Evolutionary conservation across 2,329 filamentous ascomycete genomes (phyloP), one percentile per base, ranked within the genome.

Genomic region (Helotiales sp.): DNA sequence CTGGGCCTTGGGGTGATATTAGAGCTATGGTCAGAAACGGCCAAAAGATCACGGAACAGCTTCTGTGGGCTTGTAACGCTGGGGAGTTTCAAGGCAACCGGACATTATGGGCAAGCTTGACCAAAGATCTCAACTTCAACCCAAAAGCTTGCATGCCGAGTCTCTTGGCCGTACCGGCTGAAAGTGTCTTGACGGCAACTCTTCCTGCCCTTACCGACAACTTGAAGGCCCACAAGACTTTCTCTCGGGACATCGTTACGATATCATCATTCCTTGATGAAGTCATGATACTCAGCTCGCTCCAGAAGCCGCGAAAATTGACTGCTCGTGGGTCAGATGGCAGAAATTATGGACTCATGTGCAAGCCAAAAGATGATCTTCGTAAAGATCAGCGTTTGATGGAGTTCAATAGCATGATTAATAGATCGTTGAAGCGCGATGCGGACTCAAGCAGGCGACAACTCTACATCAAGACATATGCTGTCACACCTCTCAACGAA

Each of bases 371-470:
- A 78, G 96, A 99, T 77, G 96, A 99, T 78, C 86, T 99, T 26
- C 91, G 96, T 60, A 99, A 97, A 72, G 96, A 99, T 75, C 95
- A 98, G 78, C 93, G 96, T 61, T 88, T 99, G 22, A 99, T 99
- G 94, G 96, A 99, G 77, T 99, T 99, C 83, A 99, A 98, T 78
- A 89, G 91, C 54, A 96, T 98, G 87, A 98, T 99, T 82, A 99
- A 99, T 78, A 87, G 96, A 67, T 93, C 95, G 2, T 81, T 99
- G 65, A 97, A 97, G 77, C 89, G 92, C 69, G 94, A 98, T 75
- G 90, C 94, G 1, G 94, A 97, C 77, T 92, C 93, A 17, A 96
- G 92, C 79, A 91, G 93, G 77, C 88, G 96, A 17, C 92, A 96
- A 71, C 85, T 99, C 64, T 97, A 97, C 78, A 97, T 99, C 79